These are phyloP conservation scores for Aspergillus bridgeri DNA, from an alignment of 495 filamentous ascomycete genomes.

Conservation along the genomic window DNA sequence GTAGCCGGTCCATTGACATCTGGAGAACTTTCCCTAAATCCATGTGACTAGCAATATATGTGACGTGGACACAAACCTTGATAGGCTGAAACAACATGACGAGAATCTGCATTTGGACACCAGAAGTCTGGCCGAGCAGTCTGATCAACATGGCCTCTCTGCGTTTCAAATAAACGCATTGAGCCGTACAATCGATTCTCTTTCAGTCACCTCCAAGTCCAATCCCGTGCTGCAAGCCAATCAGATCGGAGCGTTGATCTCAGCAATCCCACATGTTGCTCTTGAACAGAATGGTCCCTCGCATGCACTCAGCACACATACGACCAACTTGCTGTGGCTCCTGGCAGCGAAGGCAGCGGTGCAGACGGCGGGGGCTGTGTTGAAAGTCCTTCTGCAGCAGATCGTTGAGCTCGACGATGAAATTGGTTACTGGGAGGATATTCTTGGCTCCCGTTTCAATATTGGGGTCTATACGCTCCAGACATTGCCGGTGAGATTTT, in stretches of 20 bases:
- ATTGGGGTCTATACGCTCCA: slow-evolving; percentile 78
- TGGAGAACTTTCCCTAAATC: background rate
- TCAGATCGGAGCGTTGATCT: slow-evolving; percentile 56
- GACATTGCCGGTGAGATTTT: slow-evolving; percentile 70
- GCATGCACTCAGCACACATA: slow-evolving; percentile 39
- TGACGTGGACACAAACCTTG: slow-evolving; percentile 74
- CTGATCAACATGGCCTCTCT: background rate
- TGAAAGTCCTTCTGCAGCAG: slow-evolving; percentile 71
- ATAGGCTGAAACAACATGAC: slow-evolving; percentile 60
- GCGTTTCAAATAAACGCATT: slow-evolving; percentile 34
- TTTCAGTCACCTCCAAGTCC: slow-evolving; percentile 64
- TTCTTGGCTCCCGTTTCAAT: slow-evolving; percentile 66
- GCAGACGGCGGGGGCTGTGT: slow-evolving; percentile 74
- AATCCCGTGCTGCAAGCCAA: slow-evolving; percentile 47
- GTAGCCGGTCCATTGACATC: slow-evolving; percentile 22
- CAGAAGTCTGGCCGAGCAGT: slow-evolving; percentile 20
- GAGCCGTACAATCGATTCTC: slow-evolving; percentile 59
- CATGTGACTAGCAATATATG: slow-evolving; percentile 63
- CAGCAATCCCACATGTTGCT: slow-evolving; percentile 47
- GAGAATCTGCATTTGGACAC: slow-evolving; percentile 12
- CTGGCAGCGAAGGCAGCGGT: slow-evolving; percentile 80
- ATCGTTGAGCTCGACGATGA: slow-evolving; percentile 79
- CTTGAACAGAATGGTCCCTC: slow-evolving; percentile 21
- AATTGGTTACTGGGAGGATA: slow-evolving; percentile 88
- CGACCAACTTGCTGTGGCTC: slow-evolving; percentile 81